Evolutionary conservation across 768 basidiomycete species (phyloP).

Genomic region (Saitozyma podzolica): DNA sequence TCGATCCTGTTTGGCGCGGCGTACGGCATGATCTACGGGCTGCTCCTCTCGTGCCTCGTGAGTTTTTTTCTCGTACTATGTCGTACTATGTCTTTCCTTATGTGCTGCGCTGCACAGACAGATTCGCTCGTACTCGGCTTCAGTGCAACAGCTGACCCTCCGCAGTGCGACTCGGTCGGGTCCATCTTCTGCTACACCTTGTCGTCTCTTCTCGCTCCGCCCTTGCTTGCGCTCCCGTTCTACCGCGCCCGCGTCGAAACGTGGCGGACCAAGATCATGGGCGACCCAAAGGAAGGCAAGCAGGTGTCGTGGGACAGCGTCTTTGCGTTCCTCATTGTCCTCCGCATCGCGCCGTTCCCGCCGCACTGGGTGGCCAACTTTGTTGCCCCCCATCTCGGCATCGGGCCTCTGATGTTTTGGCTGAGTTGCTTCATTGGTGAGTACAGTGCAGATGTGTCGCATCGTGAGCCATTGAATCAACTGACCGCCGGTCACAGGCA

Average conservation of each 20-base stretch:
- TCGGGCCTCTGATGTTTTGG: conserved; percentile 84
- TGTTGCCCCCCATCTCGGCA: conserved; percentile 87
- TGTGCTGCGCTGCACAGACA: neutral
- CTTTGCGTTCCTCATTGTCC: conserved; percentile 88
- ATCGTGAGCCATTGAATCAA: neutral
- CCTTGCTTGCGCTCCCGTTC: conserved; percentile 78
- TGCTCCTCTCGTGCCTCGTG: conserved; percentile 82
- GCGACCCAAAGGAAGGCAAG: conserved; percentile 68
- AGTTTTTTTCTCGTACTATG: too few relatives aligned
- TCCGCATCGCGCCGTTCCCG: conserved; percentile 86
- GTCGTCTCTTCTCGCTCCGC: conserved; percentile 87
- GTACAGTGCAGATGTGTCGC: neutral
- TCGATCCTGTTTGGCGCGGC: conserved; percentile 95
- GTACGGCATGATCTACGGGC: conserved; percentile 82
- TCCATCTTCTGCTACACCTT: conserved; percentile 90
- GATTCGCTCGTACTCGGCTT: too few relatives aligned
- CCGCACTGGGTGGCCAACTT: conserved; percentile 93
- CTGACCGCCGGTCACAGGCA: conserved; percentile 41
- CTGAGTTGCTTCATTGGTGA: conserved; percentile 73
- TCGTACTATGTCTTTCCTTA: too few relatives aligned
- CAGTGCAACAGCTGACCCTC: too few relatives aligned
- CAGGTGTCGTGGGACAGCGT: conserved; percentile 56
- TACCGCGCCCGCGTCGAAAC: conserved; percentile 79
- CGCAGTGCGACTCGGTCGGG: conserved; percentile 77
- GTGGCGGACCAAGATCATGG: conserved; percentile 75